Base-by-base conservation (phyloP, 2,329 filamentous ascomycete genomes). In the Gliomastix tumulicola region DNA sequence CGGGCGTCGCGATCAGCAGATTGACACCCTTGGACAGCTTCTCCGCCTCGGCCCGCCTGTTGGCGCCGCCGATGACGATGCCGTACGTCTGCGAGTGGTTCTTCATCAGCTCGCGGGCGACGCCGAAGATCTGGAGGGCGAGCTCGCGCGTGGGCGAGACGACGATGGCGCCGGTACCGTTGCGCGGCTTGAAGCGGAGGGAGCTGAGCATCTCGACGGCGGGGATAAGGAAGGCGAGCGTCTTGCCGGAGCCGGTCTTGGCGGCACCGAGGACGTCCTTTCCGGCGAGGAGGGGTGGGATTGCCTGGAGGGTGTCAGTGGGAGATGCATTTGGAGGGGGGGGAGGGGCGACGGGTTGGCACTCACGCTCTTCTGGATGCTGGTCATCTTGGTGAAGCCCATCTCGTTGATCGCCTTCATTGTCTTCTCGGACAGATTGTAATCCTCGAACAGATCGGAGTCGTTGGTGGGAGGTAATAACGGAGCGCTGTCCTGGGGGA, bases 181-280 rank as follows among this genome's bases (percentile, higher is more conserved):
- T 96, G 54, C 90, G 74, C 16, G 89, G 90, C 69, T 97, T 97
- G 74, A 96, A 97, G 44, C 84, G 79, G 50, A 98, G 73, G 13
- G 88, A 81, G 55, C 82, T 81, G 42, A 98, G 74, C 80, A 96
- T 94, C 65, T 97, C 92, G 27, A 97, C 74, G 3, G 89, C 89
- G 15, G 92, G 92, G 40, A 97, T 89, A 43, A 98, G 69, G 65
- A 98, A 98, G 4, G 90, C 84, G 42, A 97, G 65, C 1, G 92
- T 98, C 70, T 98, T 98, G 56, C 92, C 92, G 17, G 87, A 94
- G 30, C 89, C 89, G 4, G 89, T 96, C 71, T 97, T 97, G 35
- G 92, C 92, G 21, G 90, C 90, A 51, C 92, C 92, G 31, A 98
- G 76, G 17, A 97, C 86, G 65, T 97, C 90, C 55, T 84, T 82